Conservation (phyloP, 441 rosid species). For the Codiaeum variegatum region DNA sequence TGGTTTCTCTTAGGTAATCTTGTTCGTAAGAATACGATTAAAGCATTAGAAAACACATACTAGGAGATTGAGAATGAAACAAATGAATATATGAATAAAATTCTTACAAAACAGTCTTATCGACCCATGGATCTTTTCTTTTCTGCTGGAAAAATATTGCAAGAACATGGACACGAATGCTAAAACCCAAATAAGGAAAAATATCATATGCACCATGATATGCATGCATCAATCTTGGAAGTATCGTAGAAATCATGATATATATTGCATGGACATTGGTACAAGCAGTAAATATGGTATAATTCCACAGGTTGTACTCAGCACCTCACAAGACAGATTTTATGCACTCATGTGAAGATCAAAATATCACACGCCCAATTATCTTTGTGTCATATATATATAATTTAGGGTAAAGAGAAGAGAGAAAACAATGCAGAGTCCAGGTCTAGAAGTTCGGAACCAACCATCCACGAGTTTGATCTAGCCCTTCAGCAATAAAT, state of each 20-base stretch:
- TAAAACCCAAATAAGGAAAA: not conserved
- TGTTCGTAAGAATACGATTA: not conserved
- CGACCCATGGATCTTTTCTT: not conserved
- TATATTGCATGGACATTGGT: not conserved
- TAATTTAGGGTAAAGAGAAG: not conserved
- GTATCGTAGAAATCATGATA: not conserved
- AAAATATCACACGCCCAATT: not conserved
- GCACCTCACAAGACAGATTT: not conserved
- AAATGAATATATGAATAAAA: not conserved
- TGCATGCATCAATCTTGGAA: not conserved
- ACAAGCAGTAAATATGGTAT: not conserved
- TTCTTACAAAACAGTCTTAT: not conserved
- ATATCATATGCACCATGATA: not conserved
- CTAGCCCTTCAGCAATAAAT: constrained; percentile 97
- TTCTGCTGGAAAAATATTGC: not conserved
- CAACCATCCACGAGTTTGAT: constrained; percentile 99
- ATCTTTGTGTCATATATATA: not conserved
- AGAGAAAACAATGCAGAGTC: not conserved
- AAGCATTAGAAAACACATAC: not conserved
- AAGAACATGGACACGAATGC: not conserved
- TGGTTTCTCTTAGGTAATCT: not conserved
- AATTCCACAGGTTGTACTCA: not conserved
- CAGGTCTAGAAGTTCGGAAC: constrained; percentile 21
- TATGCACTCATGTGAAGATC: not conserved
- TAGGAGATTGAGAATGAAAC: not conserved